These are phyloP conservation scores for Crepidotus variabilis DNA, from an alignment of 768 basidiomycete species.

Conservation along the genomic window DNA sequence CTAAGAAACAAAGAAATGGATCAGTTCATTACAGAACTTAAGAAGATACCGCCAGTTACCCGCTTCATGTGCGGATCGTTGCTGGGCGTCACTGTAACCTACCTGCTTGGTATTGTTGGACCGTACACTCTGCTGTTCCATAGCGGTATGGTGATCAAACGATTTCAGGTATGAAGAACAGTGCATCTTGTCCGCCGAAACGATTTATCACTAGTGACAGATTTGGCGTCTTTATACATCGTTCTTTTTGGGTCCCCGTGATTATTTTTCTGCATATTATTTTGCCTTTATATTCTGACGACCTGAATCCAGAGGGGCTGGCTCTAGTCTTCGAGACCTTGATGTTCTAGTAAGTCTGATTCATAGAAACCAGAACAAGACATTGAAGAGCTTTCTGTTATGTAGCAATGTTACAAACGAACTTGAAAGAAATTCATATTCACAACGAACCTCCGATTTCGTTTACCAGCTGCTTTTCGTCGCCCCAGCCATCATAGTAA, in stretches of 20 bases:
- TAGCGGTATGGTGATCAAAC: slow-evolving; percentile 35
- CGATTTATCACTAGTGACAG: slow-evolving; percentile 31
- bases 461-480: slow-evolving; percentile 69
- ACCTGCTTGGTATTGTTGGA: slow-evolving; percentile 50
- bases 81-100: slow-evolving; percentile 54
- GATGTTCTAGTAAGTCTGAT: background rate
- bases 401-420: slow-evolving; percentile 11
- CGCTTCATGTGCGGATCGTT: slow-evolving; percentile 63
- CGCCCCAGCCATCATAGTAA: slow-evolving; percentile 53
- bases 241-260: slow-evolving; percentile 60
- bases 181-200: background rate
- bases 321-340: background rate
- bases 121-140: slow-evolving; percentile 55
- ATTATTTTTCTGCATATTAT: background rate
- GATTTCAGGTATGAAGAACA: slow-evolving; percentile 46
- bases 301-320: background rate
- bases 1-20: slow-evolving; percentile 30
- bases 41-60: slow-evolving; percentile 83
- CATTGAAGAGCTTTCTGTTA: background rate
- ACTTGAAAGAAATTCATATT: slow-evolving; percentile 61
- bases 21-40: slow-evolving; percentile 54
- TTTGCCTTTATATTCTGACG: background rate
- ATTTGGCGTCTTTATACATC: slow-evolving; percentile 72
- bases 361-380: background rate
- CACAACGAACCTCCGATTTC: slow-evolving; percentile 62